Evolutionary conservation across 768 basidiomycete species (phyloP), one percentile per base, ranked within the genome.

Genomic region (Dacryopinax primogenitus): DNA sequence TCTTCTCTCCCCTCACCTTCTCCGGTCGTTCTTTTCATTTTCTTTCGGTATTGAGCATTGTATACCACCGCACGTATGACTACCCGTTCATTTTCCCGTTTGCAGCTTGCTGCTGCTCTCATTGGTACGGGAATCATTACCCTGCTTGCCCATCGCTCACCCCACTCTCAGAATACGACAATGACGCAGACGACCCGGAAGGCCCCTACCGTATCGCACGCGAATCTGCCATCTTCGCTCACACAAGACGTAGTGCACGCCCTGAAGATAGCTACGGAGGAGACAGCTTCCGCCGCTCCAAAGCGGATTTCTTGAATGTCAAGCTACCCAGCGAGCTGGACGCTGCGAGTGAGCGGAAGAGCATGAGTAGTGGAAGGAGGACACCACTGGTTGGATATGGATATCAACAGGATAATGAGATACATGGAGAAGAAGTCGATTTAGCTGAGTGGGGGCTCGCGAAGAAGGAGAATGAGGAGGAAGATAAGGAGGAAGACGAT

Each of bases 201-300:
- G 79, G 77, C 12, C 83, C 84, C 7, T 76, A 78, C 68, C 82
- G 80, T 64, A 86, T 83, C 58, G 90, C 90, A 2, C 83, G 90
- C 45, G 88, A 92, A 66, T 91, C 89, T 67, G 90, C 89, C 62
- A 87, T 92, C 66, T 92, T 92, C 70, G 80, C 86, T n/a, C 86
- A 88, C 72, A 77, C 90, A 39, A 84, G 87, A 33, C 83, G 79
- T 51, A 73, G 81, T 62, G 77, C 79, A 62, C 80, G 80, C 62
- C 77, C 78, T 30, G 23, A 11, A 64, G 18, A 32, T 32, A 0
- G 36, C 28, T 15, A 13, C 21, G 3, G 33, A 64, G 18, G 41
- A 33, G 36, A 58, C 51, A 32, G 26, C 26, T 58, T 58, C 26
- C 23, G 51, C 13, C 16, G n/a, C 4, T 23, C 62, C n/a, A 67